Conservation (phyloP, 2,329 filamentous ascomycete genomes). For the Exserohilum turcica region DNA sequence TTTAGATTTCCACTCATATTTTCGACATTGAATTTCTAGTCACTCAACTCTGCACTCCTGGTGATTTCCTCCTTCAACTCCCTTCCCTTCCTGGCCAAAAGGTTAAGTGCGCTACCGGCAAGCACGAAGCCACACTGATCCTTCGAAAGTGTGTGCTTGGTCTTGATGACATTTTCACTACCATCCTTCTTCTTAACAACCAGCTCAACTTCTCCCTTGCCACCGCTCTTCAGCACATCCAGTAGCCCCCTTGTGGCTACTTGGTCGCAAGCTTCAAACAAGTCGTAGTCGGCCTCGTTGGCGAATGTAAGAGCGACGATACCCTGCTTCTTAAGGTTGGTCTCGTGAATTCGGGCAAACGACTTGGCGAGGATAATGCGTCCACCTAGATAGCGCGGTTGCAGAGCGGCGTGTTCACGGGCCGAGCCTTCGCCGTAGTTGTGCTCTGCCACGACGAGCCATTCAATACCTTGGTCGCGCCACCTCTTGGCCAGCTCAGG, state of each 20-base stretch:
- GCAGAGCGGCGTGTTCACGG: constrained; percentile 85
- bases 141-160: constrained; percentile 85
- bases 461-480: constrained; percentile 75
- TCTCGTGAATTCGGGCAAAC: constrained; percentile 93
- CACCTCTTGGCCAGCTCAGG: constrained; percentile 85
- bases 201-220: constrained; percentile 78
- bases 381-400: constrained; percentile 88
- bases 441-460: constrained; percentile 96
- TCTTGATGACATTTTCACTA: constrained; percentile 70
- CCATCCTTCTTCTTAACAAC: constrained; percentile 58
- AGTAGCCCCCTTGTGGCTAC: constrained; percentile 82
- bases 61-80: constrained; percentile 46
- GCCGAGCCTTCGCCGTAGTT: constrained; percentile 95
- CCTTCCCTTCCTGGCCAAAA: constrained; percentile 70
- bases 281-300: constrained; percentile 85
- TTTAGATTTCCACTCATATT: neutral
- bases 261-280: constrained; percentile 79
- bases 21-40: constrained; percentile 26
- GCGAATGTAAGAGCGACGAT: constrained; percentile 92
- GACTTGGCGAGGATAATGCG: constrained; percentile 83
- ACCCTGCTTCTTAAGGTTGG: constrained; percentile 96
- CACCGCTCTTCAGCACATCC: constrained; percentile 77
- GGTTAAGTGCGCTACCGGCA: constrained; percentile 89
- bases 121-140: constrained; percentile 93
- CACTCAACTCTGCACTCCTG: constrained; percentile 45